Evolutionary conservation across 176 grass and related monocot species (phyloP).

Genomic region (Aegilops sharonensis): DNA sequence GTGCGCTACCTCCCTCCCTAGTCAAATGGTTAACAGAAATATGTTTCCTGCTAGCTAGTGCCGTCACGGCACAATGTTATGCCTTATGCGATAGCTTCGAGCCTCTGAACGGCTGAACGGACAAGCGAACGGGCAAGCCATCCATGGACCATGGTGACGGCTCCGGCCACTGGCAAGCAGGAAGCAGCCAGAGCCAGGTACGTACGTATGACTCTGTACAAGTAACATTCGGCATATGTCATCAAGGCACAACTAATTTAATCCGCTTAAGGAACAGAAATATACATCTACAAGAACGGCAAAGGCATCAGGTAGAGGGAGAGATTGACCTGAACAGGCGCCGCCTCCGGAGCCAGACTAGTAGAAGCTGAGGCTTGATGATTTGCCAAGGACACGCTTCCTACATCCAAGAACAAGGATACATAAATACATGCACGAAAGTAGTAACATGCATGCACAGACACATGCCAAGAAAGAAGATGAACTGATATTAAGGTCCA

Average conservation of each 20-base stretch:
- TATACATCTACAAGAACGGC: neutral
- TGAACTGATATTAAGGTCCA: neutral
- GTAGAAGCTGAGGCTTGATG: neutral
- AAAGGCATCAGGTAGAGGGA: neutral
- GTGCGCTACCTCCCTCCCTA: neutral
- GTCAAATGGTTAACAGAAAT: neutral
- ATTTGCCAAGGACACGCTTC: constrained; percentile 52
- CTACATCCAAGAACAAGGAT: constrained; percentile 2
- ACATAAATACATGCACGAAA: no score
- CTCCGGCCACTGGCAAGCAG: neutral
- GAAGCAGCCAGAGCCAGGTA: neutral
- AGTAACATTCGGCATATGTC: neutral
- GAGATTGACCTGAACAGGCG: constrained; percentile 37
- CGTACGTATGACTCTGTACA: neutral
- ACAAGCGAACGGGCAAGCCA: neutral
- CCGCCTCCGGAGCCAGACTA: neutral
- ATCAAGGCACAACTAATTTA: neutral
- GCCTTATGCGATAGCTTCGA: neutral
- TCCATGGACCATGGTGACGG: neutral
- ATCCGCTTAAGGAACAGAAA: neutral
- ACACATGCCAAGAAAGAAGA: neutral
- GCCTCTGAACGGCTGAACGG: neutral
- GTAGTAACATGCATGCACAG: no score
- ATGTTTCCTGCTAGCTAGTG: no score
- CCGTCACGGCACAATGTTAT: neutral